Evolutionary conservation across 192 early-diverging fungal genomes (phyloP), one percentile per base, ranked within the genome.

Genomic region (Gryganskiella cystojenkinii): DNA sequence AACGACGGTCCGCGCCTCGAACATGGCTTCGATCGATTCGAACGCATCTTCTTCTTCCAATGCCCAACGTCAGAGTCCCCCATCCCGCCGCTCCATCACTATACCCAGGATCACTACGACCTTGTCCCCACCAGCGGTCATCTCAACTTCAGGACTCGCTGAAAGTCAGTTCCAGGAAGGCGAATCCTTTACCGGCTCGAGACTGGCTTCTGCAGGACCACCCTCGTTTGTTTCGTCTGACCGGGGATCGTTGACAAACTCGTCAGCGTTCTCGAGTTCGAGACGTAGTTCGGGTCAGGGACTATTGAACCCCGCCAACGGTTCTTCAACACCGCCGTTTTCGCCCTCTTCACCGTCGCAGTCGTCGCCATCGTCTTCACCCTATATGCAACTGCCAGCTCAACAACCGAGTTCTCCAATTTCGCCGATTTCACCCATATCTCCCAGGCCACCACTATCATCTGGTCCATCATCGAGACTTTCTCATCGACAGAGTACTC

Each of bases 81-180:
- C 51, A 13, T 46, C 51, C 8, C 30, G 52, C 27, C 44, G 61
- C 13, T 70, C 68, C 47, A 17, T 70, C 43, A 40, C 11, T 49
- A 70, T 62, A 62, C 68, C 68, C 51, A 44, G 35, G 2, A 62
- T 70, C 25, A 56, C 53, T 11, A 56, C 68, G 4, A 62, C 60
- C 15, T 50, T 30, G 0, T 51, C 40, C 17, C 10, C 52, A 45
- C 4, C 40, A 43, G 22, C 37, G 17, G 13, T 24, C 22, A n/a
- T 30, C 22, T 15, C 55, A 35, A 3, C 42, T 2, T 30, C 15
- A 37, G 17, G n/a, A 40, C 3, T 35, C 25, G 46, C 4, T 10
- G 15, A 15, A 4, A 28, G 24, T 27, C 4, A 9, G 4, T 54
- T 61, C 20, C 47, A 43, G 3, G 67, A 70, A 15, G 67, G 67